Evolutionary conservation across 345 rosid genomes (phyloP).

Genomic region (Lepidium africanum): DNA sequence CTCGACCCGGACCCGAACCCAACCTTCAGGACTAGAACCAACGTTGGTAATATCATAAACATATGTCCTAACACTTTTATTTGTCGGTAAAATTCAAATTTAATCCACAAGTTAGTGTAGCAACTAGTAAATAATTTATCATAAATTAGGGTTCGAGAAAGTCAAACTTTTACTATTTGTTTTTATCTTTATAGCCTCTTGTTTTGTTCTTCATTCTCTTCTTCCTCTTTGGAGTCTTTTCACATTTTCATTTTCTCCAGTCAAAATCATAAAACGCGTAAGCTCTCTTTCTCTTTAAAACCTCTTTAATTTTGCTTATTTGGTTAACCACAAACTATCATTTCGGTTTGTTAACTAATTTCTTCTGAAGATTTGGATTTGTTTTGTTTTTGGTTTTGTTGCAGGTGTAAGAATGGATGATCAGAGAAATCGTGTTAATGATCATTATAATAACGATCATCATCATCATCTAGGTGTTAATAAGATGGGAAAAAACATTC

Average conservation of each 20-base stretch:
- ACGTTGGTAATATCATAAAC: neutral
- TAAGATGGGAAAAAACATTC: constrained; percentile 73
- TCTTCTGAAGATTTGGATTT: neutral
- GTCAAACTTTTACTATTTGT: neutral
- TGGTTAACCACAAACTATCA: neutral
- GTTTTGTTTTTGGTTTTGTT: neutral
- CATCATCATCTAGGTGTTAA: constrained; percentile 60
- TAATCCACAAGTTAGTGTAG: neutral
- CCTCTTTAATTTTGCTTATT: neutral
- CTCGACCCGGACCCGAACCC: too few relatives aligned
- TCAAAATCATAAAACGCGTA: constrained; percentile 21
- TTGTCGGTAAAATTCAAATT: neutral
- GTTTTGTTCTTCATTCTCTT: neutral
- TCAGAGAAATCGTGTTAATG: constrained; percentile 54
- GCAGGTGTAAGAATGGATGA: constrained; percentile 49
- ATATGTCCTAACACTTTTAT: neutral
- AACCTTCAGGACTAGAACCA: too few relatives aligned
- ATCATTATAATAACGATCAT: constrained; percentile 11
- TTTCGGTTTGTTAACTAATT: neutral
- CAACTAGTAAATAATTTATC: neutral
- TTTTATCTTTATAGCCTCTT: constrained; percentile 1
- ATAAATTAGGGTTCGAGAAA: neutral
- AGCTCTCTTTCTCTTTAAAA: neutral
- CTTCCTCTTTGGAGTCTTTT: neutral
- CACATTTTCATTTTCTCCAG: neutral